Conservation (phyloP, 805 yeast species). For the Saccharomycopsis capsularis region DNA sequence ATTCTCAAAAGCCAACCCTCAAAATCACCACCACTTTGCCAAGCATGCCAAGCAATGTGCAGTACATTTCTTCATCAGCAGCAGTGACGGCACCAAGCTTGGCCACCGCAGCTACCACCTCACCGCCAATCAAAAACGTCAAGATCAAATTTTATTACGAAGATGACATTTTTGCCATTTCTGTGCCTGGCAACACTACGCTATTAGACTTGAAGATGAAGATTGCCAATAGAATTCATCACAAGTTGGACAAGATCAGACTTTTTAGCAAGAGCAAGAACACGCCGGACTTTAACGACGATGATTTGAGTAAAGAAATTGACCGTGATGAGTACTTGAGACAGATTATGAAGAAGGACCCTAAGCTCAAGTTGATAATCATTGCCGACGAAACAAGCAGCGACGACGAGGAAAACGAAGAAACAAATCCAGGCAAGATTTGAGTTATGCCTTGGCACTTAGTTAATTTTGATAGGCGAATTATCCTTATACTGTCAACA, state of each 20-base stretch:
- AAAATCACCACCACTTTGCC: constrained; percentile 1
- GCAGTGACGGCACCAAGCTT: not conserved
- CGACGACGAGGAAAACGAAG: constrained; percentile 29
- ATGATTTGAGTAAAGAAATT: constrained; percentile 31
- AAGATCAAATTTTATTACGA: constrained; percentile 73
- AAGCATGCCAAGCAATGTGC: constrained; percentile 6
- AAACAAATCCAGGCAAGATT: not conserved
- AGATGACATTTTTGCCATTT: constrained; percentile 74
- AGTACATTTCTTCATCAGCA: constrained; percentile 25
- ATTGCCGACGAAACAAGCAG: constrained; percentile 30
- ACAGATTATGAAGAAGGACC: constrained; percentile 20
- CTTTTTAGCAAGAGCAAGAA: constrained; percentile 30
- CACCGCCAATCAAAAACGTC: constrained; percentile 29
- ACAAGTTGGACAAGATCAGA: constrained; percentile 28
- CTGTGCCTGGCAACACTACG: constrained; percentile 43
- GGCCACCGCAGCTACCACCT: not conserved
- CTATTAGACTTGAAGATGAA: constrained; percentile 44
- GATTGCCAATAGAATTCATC: constrained; percentile 44
- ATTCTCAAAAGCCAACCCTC: constrained; percentile 2
- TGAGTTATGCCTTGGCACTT: too few species aligned
- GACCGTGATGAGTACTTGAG: constrained; percentile 18
- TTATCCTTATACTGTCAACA: too few species aligned
- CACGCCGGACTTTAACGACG: constrained; percentile 17
- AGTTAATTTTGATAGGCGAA: too few species aligned
- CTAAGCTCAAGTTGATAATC: constrained; percentile 30